Percentiles rank a stretch among this genome's conserved stretches.
phyloP scores from a whole-genome alignment of 2,329 filamentous ascomycete genomes.

The Aspergillus chevalieri region DNA sequence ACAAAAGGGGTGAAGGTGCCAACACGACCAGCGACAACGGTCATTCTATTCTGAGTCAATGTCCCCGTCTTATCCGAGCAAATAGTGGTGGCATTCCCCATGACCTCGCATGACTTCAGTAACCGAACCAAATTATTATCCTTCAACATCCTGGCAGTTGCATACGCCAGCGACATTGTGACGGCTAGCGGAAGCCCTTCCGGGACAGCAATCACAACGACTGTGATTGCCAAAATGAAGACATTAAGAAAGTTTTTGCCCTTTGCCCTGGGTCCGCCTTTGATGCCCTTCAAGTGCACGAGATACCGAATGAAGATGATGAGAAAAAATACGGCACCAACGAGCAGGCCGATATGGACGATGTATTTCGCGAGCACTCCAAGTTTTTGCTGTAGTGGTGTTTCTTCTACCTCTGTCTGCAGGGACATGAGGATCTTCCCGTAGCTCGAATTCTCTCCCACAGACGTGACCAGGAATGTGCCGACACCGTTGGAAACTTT shows the following conservation, averaged over 20 bases:
- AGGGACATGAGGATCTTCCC: constrained; percentile 75
- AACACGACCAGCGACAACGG: constrained; percentile 44
- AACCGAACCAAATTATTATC: constrained; percentile 59
- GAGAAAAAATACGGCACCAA: constrained; percentile 67
- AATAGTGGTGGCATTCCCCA: constrained; percentile 59
- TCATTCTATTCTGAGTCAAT: constrained; percentile 60
- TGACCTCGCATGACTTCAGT: constrained; percentile 56
- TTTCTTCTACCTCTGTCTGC: constrained; percentile 69
- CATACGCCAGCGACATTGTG: constrained; percentile 57
- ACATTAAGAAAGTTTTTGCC: constrained; percentile 53
- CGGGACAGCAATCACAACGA: constrained; percentile 56
- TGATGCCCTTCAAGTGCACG: constrained; percentile 52
- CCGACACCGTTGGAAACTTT: constrained; percentile 72
- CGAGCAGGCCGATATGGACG: constrained; percentile 65
- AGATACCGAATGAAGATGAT: constrained; percentile 74
- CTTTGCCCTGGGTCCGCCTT: constrained; percentile 41
- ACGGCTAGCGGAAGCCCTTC: constrained; percentile 58
- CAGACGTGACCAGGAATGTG: constrained; percentile 67
- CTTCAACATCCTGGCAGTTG: constrained; percentile 57
- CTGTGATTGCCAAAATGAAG: constrained; percentile 53
- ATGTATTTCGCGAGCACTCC: constrained; percentile 77
- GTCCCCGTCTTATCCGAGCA: constrained; percentile 64
- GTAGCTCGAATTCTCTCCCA: constrained; percentile 68
- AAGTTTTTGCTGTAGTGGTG: constrained; percentile 70
- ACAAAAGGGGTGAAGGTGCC: no score